These are phyloP conservation scores for Geotrichum klebahnii DNA, from an alignment of 1,139 yeast genomes.

Conservation along the genomic window DNA sequence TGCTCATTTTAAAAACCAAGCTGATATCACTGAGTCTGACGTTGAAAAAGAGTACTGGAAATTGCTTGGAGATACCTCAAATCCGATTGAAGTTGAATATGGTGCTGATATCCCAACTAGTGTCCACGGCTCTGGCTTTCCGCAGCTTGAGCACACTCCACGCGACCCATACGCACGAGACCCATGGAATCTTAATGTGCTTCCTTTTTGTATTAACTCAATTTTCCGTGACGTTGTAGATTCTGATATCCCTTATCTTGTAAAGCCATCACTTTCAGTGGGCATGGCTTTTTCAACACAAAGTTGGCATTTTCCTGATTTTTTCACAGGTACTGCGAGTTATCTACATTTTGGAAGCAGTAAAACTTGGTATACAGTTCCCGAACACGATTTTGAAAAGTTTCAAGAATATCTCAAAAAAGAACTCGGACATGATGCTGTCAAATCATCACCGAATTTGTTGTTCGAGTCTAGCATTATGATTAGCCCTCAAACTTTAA, in stretches of 20 bases:
- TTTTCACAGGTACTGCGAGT: slow-evolving; percentile 56
- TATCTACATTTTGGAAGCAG: slow-evolving; percentile 65
- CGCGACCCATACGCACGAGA: slow-evolving; percentile 34
- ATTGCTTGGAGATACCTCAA: slow-evolving; percentile 38
- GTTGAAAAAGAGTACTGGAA: slow-evolving; percentile 41
- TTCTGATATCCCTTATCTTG: slow-evolving; percentile 41
- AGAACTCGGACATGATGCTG: slow-evolving; percentile 61
- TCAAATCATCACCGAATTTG: slow-evolving; percentile 72
- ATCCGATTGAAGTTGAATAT: slow-evolving; percentile 47
- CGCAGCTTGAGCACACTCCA: slow-evolving; percentile 39
- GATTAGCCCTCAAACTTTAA: slow-evolving; percentile 57
- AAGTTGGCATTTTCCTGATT: slow-evolving; percentile 72
- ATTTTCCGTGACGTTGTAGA: slow-evolving; percentile 44
- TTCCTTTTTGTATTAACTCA: slow-evolving; percentile 56
- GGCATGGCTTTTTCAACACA: slow-evolving; percentile 66
- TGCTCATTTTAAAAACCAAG: slow-evolving; percentile 33
- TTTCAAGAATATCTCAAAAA: slow-evolving; percentile 37
- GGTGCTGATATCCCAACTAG: slow-evolving; percentile 45
- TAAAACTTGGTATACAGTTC: slow-evolving; percentile 72
- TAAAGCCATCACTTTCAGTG: slow-evolving; percentile 47
- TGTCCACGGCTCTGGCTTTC: slow-evolving; percentile 51
- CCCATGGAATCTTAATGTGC: slow-evolving; percentile 68
- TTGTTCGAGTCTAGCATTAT: slow-evolving; percentile 75
- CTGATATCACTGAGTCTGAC: slow-evolving; percentile 26
- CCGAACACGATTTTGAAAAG: slow-evolving; percentile 58